A percentile compares a stretch with the other conserved stretches of the same genome.
Evolutionary conservation across 129 eudicot species (phyloP).

Genomic region (Glebionis coronaria): DNA sequence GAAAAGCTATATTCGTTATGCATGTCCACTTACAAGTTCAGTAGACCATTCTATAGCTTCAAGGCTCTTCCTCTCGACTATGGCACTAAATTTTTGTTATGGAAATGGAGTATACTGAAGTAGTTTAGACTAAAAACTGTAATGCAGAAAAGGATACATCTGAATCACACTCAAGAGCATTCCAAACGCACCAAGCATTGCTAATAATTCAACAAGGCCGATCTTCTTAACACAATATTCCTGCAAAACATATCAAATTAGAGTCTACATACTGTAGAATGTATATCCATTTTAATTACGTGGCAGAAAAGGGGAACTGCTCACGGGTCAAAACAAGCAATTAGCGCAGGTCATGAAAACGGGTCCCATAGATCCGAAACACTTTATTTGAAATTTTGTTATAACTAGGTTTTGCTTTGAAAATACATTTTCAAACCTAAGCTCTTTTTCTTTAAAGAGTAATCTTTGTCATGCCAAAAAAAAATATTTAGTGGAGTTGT

Average conservation of each 20-base stretch:
- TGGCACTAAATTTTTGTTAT: constrained; percentile 39
- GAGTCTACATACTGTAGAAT: not conserved
- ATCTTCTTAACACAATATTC: constrained; percentile 75
- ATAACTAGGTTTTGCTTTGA: not conserved
- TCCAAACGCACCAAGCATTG: constrained; percentile 90
- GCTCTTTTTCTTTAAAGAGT: too few relatives aligned
- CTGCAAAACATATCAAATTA: constrained; percentile 31
- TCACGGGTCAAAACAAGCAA: not conserved
- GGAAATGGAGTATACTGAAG: constrained; percentile 24
- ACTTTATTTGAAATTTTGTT: not conserved
- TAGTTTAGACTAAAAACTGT: not conserved
- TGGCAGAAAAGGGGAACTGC: too few relatives aligned
- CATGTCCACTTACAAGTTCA: constrained; percentile 44
- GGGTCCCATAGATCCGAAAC: not conserved
- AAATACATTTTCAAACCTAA: not conserved
- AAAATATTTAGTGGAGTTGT: not conserved
- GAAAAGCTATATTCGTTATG: not conserved
- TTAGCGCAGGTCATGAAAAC: not conserved
- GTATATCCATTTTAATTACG: too few relatives aligned
- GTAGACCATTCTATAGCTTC: constrained; percentile 55
- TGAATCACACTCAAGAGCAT: constrained; percentile 55
- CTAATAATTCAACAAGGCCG: constrained; percentile 59
- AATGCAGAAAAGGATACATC: constrained; percentile 65
- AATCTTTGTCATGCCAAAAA: too few relatives aligned
- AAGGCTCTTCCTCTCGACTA: constrained; percentile 52